Base-by-base conservation (phyloP, 768 basidiomycete genomes). In the Cubamyces sp. region DNA sequence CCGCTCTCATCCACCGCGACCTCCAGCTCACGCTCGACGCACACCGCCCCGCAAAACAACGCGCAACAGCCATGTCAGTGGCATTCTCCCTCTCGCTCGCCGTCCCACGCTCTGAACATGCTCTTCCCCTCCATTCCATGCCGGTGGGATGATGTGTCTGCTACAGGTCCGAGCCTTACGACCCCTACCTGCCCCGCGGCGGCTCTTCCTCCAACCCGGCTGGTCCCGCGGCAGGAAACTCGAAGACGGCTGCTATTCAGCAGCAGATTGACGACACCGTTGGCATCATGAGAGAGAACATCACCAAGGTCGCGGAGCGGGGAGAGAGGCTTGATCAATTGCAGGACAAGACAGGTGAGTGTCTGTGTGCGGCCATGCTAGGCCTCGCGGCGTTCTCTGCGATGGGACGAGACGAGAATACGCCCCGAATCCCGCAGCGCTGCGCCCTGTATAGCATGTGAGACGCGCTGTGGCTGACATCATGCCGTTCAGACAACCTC, bases 241-340 rank as follows among this genome's bases (percentile, higher is more conserved):
- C 88, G 52, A 94, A 96, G 85, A 98, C 96, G 0, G 92, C 93
- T 3, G 92, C 91, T 60, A 96, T 98, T 69, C 96, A 98, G 75
- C 84, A 83, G n/a, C 95, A 98, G 78, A 98, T 98, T 68, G 94
- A 98, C 74, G 91, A 93, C 74, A 98, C 97, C 48, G 95, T 98
- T 54, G 91, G 88, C 55, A 94, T 98, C 71, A 99, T 99, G 97
- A 84, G 93, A 73, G 94, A 97, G 68, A 99, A 99, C 77, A 98
- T 99, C 71, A 91, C 88, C 64, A 93, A 94, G 76, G 94, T 96
- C 18, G 92, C 94, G 16, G 95, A 98, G 81, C 79, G 97, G 71
- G 96, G 96, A 70, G 96, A 98, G 79, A 77, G 94, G 66, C 79
- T 99, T 65, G 95, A 98, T 72, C 89, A 90, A 51, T 77, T 98